phyloP scores from a whole-genome alignment of 2,329 filamentous ascomycete genomes.

The Colletotrichum siamense region DNA sequence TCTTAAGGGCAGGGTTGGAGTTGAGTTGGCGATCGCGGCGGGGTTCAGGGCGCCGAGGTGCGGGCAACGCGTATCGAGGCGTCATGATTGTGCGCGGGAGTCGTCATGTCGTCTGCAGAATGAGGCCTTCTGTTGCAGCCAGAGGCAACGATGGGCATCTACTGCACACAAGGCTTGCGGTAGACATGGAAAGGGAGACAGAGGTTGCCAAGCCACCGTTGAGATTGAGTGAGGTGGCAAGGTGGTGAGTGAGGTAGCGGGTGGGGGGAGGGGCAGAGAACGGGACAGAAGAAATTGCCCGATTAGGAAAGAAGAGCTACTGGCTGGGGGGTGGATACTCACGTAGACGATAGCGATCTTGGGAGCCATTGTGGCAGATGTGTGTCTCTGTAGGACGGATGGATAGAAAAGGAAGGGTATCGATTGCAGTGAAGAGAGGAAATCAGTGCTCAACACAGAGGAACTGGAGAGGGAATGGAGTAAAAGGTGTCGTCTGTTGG shows the following conservation, averaged over 20 bases:
- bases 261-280: neutral
- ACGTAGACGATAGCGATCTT: slow-evolving; percentile 92
- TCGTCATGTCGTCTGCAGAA: neutral
- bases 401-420: neutral
- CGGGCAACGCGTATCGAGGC: neutral
- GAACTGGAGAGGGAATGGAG: neutral
- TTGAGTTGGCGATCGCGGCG: neutral
- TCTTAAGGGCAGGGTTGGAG: neutral
- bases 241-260: neutral
- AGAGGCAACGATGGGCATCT: neutral
- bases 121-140: neutral
- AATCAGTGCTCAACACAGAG: neutral
- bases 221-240: neutral
- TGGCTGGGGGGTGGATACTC: slow-evolving; percentile 43
- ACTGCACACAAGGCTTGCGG: neutral
- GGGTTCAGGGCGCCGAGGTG: neutral
- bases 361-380: slow-evolving; percentile 73
- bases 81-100: neutral
- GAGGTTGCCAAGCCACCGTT: neutral
- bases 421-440: neutral
- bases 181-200: neutral
- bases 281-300: slow-evolving; percentile 9
- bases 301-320: slow-evolving; percentile 5
- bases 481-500: neutral
- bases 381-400: slow-evolving; percentile 7